Conservation (phyloP, 495 filamentous ascomycete species). For the Tetracladium marchalianum region DNA sequence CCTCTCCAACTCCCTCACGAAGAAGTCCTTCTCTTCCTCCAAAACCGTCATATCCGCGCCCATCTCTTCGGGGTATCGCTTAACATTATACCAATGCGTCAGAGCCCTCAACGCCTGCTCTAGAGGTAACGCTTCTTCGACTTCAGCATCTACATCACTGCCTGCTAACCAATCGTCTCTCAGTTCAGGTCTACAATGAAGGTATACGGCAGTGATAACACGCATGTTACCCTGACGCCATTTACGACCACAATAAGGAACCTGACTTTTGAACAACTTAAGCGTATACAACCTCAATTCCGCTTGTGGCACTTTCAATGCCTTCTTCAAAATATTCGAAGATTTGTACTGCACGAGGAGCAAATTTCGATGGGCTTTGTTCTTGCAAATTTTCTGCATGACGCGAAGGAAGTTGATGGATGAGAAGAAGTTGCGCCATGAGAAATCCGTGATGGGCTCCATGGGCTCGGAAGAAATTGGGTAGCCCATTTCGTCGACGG, state of each 20-base stretch:
- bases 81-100: slow-evolving; percentile 88
- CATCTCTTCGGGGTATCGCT: slow-evolving; percentile 72
- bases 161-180: slow-evolving; percentile 94
- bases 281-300: slow-evolving; percentile 86
- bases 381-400: slow-evolving; percentile 93
- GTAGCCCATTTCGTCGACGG: slow-evolving; percentile 84
- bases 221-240: slow-evolving; percentile 98
- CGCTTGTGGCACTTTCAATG: slow-evolving; percentile 80
- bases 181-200: slow-evolving; percentile 85
- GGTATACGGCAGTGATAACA: slow-evolving; percentile 91
- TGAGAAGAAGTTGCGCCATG: slow-evolving; percentile 88
- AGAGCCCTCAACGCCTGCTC: slow-evolving; percentile 81
- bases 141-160: slow-evolving; percentile 80
- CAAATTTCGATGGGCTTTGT: slow-evolving; percentile 87
- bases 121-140: slow-evolving; percentile 81
- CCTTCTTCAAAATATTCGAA: slow-evolving; percentile 77
- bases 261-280: slow-evolving; percentile 96
- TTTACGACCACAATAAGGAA: slow-evolving; percentile 94
- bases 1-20: slow-evolving; percentile 77
- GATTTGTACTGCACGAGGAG: slow-evolving; percentile 92
- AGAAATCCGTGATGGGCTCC: slow-evolving; percentile 80
- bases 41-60: slow-evolving; percentile 55
- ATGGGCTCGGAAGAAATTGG: slow-evolving; percentile 53
- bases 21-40: slow-evolving; percentile 82
- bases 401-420: slow-evolving; percentile 88